Percentiles rank a stretch among this genome's conserved stretches.
Evolutionary conservation across 2,329 filamentous ascomycete species (phyloP).

Genomic region (Colletotrichum coccodes): DNA sequence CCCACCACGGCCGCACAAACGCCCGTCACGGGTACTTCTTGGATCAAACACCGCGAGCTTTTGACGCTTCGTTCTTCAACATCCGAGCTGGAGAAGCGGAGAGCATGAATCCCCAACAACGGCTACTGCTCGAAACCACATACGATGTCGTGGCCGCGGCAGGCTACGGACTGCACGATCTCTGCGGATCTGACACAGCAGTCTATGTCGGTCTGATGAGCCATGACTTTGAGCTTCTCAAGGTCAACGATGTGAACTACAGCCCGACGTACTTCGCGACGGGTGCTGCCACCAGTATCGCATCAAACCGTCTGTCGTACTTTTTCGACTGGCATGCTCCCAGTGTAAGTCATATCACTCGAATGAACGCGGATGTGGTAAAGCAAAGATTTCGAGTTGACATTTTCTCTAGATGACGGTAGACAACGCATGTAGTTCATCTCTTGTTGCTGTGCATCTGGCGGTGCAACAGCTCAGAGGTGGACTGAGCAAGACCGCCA

Average conservation of each 20-base stretch:
- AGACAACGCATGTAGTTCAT: constrained; percentile 56
- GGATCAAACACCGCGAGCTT: constrained; percentile 30
- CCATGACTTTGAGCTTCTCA: constrained; percentile 37
- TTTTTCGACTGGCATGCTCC: constrained; percentile 51
- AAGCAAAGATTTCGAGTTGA: no score
- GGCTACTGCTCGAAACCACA: constrained; percentile 43
- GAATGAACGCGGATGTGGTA: neutral
- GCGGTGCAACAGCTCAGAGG: constrained; percentile 47
- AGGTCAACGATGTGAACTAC: constrained; percentile 37
- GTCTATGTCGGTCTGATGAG: constrained; percentile 35
- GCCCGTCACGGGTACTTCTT: constrained; percentile 35
- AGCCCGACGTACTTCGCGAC: constrained; percentile 42
- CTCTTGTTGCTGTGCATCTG: constrained; percentile 52
- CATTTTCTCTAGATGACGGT: constrained; percentile 45
- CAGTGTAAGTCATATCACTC: constrained; percentile 36
- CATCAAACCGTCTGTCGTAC: constrained; percentile 52
- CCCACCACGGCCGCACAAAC: constrained; percentile 35
- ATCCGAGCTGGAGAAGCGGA: constrained; percentile 40
- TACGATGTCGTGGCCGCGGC: constrained; percentile 44
- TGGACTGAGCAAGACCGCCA: constrained; percentile 41
- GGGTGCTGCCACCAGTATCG: constrained; percentile 44
- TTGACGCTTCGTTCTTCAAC: constrained; percentile 43
- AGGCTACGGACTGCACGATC: constrained; percentile 24
- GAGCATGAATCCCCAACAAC: constrained; percentile 46
- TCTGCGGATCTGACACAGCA: constrained; percentile 16